A percentile compares a stretch with the other conserved stretches of the same genome.
Evolutionary conservation across 225 moss, liverwort and hornwort species (phyloP).

Genomic region (Physcomitrellopsis africana): DNA sequence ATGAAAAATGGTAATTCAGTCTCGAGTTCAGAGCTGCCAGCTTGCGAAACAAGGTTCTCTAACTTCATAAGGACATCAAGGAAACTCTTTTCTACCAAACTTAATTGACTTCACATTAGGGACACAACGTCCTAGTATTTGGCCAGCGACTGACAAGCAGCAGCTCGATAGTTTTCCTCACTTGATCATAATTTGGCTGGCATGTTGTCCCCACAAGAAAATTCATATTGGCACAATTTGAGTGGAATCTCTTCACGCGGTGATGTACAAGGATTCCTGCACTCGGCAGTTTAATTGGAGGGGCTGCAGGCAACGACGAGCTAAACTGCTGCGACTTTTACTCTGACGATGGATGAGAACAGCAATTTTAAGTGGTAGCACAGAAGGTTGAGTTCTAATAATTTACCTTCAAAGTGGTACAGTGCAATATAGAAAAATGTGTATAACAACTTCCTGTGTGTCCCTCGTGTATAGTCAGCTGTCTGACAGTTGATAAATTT

Average conservation of each 20-base stretch:
- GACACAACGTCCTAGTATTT: neutral
- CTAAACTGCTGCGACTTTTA: no score
- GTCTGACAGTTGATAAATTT: neutral
- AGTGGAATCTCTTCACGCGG: no score
- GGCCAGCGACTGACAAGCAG: no score
- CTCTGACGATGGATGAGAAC: constrained; percentile 1
- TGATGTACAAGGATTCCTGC: neutral
- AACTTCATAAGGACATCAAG: constrained; percentile 35
- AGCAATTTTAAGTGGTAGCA: neutral
- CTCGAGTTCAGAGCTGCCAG: constrained; percentile 16
- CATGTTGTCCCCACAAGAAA: neutral
- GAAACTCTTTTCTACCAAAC: constrained; percentile 38
- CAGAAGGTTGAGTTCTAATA: constrained; percentile 13
- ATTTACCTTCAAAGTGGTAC: neutral
- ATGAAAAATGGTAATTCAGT: constrained; percentile 36
- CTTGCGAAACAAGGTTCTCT: constrained; percentile 21
- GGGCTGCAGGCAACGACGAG: no score
- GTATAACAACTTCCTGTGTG: neutral
- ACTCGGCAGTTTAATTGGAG: no score
- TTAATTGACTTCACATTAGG: neutral
- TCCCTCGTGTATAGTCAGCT: neutral
- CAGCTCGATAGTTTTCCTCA: no score
- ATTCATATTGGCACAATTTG: neutral
- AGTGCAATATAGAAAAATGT: constrained; percentile 13
- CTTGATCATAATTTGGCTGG: no score